A percentile compares a stretch with the other conserved stretches of the same genome.
Conservation (phyloP, 2,329 filamentous ascomycete genomes). For the Xenosphaeropsis pyriputrescens region DNA sequence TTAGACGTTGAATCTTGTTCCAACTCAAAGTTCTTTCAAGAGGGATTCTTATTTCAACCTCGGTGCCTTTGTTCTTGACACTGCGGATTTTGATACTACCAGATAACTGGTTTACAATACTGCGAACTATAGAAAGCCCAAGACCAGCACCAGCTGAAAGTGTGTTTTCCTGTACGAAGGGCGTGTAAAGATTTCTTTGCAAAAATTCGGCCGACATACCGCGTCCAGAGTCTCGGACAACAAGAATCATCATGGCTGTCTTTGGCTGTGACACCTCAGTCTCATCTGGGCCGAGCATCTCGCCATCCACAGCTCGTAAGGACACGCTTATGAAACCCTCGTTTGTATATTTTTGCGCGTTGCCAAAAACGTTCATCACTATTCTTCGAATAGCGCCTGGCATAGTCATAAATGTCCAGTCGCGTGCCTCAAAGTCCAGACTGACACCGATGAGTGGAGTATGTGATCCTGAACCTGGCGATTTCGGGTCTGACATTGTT, state of each 20-base stretch:
- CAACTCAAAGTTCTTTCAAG: neutral
- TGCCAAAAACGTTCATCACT: constrained; percentile 45
- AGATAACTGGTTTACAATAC: constrained; percentile 39
- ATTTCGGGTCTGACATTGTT: neutral
- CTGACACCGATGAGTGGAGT: constrained; percentile 2
- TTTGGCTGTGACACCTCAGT: constrained; percentile 1
- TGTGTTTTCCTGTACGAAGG: constrained; percentile 45
- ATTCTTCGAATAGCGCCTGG: constrained; percentile 31
- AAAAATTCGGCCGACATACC: constrained; percentile 48
- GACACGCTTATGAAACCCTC: constrained; percentile 28
- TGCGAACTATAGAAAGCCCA: constrained; percentile 43
- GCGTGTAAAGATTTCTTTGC: constrained; percentile 39
- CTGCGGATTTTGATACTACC: constrained; percentile 43
- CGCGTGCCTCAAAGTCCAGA: constrained; percentile 3
- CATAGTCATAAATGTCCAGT: constrained; percentile 25
- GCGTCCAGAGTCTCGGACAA: constrained; percentile 43
- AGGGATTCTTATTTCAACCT: constrained; percentile 26
- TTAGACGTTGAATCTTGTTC: neutral
- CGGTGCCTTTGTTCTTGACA: constrained; percentile 33
- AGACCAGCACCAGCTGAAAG: constrained; percentile 44
- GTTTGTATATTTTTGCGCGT: constrained; percentile 43
- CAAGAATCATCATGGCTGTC: constrained; percentile 17
- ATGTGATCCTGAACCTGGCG: neutral
- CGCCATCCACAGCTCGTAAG: constrained; percentile 1
- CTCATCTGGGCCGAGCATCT: neutral